A percentile compares a stretch with the other conserved stretches of the same genome.
Evolutionary conservation across 2,329 filamentous ascomycete species (phyloP).

Genomic region (Chlorencoelia australis): DNA sequence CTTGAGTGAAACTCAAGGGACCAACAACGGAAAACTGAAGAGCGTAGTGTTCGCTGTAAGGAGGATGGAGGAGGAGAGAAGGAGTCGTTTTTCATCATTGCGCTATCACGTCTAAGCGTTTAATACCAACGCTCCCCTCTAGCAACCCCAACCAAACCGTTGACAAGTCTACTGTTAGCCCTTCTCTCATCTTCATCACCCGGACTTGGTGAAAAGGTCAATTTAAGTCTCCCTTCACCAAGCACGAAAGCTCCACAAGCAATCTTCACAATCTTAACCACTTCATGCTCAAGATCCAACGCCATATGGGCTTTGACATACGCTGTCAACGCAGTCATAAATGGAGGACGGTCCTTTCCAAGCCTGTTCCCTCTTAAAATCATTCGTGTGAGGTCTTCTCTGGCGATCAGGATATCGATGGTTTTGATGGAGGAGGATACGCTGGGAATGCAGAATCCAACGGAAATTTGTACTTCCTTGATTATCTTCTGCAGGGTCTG

Average conservation of each 20-base stretch:
- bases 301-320: conserved; percentile 33
- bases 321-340: conserved; percentile 30
- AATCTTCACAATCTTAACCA: conserved; percentile 32
- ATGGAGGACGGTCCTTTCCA: conserved; percentile 21
- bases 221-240: conserved; percentile 32
- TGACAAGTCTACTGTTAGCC: conserved; percentile 17
- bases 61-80: too few species aligned
- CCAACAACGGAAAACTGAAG: too few species aligned
- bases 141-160: conserved; percentile 16
- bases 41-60: too few species aligned
- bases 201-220: conserved; percentile 18
- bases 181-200: conserved; percentile 13
- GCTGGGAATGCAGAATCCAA: conserved; percentile 23
- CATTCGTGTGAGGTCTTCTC: conserved; percentile 29
- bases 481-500: conserved; percentile 13
- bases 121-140: conserved; percentile 7
- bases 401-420: conserved; percentile 33
- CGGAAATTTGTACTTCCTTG: conserved; percentile 19
- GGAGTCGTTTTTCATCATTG: too few species aligned
- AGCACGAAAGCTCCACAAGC: conserved; percentile 33
- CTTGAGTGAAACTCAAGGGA: too few species aligned
- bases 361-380: conserved; percentile 18
- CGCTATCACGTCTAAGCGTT: not conserved
- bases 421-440: conserved; percentile 27
- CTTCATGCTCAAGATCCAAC: conserved; percentile 30